phyloP scores from a whole-genome alignment of 352 stramenopile genomes.

The Globisporangium alternatum region DNA sequence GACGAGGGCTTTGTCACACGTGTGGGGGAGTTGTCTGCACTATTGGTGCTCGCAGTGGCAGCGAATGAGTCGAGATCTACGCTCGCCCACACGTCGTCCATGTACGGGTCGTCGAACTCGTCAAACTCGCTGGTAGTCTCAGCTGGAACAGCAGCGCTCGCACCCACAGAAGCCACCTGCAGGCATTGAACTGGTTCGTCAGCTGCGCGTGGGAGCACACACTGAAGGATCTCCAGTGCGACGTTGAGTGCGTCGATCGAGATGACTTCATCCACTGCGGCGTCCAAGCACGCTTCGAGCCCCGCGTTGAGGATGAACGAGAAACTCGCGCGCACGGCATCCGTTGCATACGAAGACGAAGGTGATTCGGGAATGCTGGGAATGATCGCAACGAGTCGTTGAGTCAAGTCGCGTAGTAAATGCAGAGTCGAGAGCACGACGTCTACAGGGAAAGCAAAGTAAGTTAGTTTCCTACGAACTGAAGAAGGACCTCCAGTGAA shows the following conservation, averaged over 20 bases:
- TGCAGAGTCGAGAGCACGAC: conserved; percentile 35
- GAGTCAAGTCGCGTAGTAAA: conserved; percentile 44
- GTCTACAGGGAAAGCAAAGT: conserved; percentile 18
- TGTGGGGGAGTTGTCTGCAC: neutral
- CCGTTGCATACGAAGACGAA: conserved; percentile 18
- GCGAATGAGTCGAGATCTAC: conserved; percentile 39
- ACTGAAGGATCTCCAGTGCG: conserved; percentile 54
- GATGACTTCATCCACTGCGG: conserved; percentile 30
- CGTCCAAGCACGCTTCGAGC: conserved; percentile 44
- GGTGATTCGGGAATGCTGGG: conserved; percentile 10
- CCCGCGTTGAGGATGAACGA: conserved; percentile 40
- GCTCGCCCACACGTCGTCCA: conserved; percentile 40
- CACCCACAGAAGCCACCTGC: conserved; percentile 2
- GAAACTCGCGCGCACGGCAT: conserved; percentile 36
- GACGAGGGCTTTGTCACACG: neutral
- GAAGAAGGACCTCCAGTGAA: neutral
- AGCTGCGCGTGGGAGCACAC: conserved; percentile 31
- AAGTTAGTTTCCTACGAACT: neutral
- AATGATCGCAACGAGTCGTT: conserved; percentile 24
- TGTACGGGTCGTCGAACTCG: conserved; percentile 40
- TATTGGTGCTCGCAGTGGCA: neutral
- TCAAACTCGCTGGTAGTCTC: conserved; percentile 24
- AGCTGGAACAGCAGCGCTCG: neutral
- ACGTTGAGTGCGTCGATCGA: conserved; percentile 34
- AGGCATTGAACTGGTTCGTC: conserved; percentile 29